Evolutionary conservation across 2,329 filamentous ascomycete genomes (phyloP), one percentile per base, ranked within the genome.

Genomic region (Cryphonectria naterciae): DNA sequence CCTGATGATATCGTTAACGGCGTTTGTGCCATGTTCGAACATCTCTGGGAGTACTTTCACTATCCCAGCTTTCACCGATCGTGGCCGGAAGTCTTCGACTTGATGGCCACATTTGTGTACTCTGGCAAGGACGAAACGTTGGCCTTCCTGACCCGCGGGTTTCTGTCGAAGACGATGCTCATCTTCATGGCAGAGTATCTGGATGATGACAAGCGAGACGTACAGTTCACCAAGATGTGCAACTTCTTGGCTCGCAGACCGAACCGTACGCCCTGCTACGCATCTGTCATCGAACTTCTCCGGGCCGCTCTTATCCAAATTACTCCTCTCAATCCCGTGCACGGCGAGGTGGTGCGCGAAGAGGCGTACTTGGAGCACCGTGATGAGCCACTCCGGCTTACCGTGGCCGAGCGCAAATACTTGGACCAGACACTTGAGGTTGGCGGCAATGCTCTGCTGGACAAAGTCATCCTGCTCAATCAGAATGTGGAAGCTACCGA

Each of bases 51-150:
- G 3, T 83, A 81, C n/a, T 89, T 94, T 70, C 89, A 93, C 72
- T 79, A 83, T 2, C 83, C 86, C 62, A 68, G 60, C 32, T 25
- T 64, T 37, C 82, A 89, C 39, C 87, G 90, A 70, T 87, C 92
- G 3, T 96, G 93, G 93, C 88, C 90, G 58, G 92, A 95, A 76
- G 91, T 91, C 70, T 95, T 95, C 77, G 86, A 87, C 17, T 85
- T 92, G n/a, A 83, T 95, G 73, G 77, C 87, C n/a, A 83, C 83
- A n/a, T 91, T 95, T 77, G 88, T 89, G 19, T 84, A 82, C 62
- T 80, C 93, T 68, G 91, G 92, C 0, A 80, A 83, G 3, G 78
- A 84, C 6, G 90, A 93, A 77, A 83, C 87, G 28, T 82, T 83
- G 1, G 77, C 86, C 7, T 82, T 94, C 35, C 82, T 95, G 35